Evolutionary conservation across 2,329 filamentous ascomycete genomes (phyloP).

Genomic region (Fusarium austroafricanum): DNA sequence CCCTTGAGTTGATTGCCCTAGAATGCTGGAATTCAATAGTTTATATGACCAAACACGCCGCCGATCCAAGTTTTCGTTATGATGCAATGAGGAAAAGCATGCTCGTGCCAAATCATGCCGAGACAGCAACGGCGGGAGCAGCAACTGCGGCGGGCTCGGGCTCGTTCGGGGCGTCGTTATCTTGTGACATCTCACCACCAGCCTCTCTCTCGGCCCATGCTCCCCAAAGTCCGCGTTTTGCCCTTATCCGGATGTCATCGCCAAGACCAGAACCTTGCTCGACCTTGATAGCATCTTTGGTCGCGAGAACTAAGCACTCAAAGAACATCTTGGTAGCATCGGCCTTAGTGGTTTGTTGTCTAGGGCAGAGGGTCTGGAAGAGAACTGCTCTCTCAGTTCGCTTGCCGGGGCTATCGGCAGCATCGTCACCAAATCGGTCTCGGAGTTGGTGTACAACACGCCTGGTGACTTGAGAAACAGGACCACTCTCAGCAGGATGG

Average conservation of each 20-base stretch:
- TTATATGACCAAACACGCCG: slow-evolving; percentile 49
- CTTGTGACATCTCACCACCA: slow-evolving; percentile 69
- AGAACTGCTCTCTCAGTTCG: slow-evolving; percentile 81
- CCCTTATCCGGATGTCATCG: slow-evolving; percentile 82
- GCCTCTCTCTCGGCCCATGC: slow-evolving; percentile 88
- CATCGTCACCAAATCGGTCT: slow-evolving; percentile 83
- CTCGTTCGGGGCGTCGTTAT: slow-evolving; percentile 54
- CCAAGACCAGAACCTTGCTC: slow-evolving; percentile 85
- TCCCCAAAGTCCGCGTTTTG: slow-evolving; percentile 96
- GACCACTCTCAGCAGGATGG: slow-evolving; percentile 85
- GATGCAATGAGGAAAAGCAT: slow-evolving; percentile 32
- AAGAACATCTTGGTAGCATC: slow-evolving; percentile 99
- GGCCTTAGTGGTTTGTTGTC: slow-evolving; percentile 80
- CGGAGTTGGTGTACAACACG: slow-evolving; percentile 95
- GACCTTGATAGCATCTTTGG: slow-evolving; percentile 97
- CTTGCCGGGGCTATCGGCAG: slow-evolving; percentile 75
- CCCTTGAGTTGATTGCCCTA: slow-evolving; percentile 47
- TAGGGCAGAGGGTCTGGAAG: slow-evolving; percentile 92
- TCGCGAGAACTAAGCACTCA: slow-evolving; percentile 93
- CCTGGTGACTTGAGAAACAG: slow-evolving; percentile 90
- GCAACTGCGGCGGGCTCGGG: slow-evolving; percentile 52
- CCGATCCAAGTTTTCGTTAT: slow-evolving; percentile 42
- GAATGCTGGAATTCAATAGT: slow-evolving; percentile 52
- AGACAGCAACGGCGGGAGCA: slow-evolving; percentile 53
- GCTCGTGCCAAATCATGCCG: slow-evolving; percentile 47